Evolutionary conservation across 2,329 filamentous ascomycete genomes (phyloP), one percentile per base, ranked within the genome.

Genomic region (Epichloe sp.): DNA sequence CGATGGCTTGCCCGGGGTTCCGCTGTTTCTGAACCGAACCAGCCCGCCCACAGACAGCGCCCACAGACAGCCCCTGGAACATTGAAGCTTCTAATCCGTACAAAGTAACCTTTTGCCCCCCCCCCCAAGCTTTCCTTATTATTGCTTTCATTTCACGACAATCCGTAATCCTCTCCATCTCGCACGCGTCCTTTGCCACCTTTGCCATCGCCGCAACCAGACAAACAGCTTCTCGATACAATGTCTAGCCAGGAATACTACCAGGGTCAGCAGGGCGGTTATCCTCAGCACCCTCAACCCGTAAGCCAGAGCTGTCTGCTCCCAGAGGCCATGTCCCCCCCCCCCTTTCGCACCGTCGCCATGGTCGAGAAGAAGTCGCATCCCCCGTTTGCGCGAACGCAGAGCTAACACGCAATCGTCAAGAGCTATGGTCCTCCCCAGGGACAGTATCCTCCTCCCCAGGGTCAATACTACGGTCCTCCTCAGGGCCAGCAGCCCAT

Each of bases 171-270:
- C 44, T 19, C 31, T 21, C 44, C 35, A 40, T 40, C 21, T 12
- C 14, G 21, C 23, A 5, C 14, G 21, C 23, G 11, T 34, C 23
- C 14, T 23, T n/a, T 11, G 36, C 23, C 42, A 34, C 15, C 14
- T 23, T n/a, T 11, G 36, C 23, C 42, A 14, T 26, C 42, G 12
- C 17, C 42, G 31, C 31, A 3, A 31, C 31, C 4, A 31, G 31
- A 10, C 31, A 11, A 11, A 31, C 0, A 31, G 10, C 31, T 31
- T 31, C 40, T 34, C 15, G 7, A 31, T 54, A 59, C 40, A 53
- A 71, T 71, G 69, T 66, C 69, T 47, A 67, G 61, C 59, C 62
- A 70, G 54, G 68, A 71, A 36, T 71, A 71, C 62, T 71, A 71
- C 60, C 59, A 65, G 53, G 60, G 62, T 48, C 63, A 54, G 46